Evolutionary conservation across 73 alveolate species (phyloP).

Genomic region (Blepharisma stoltei): DNA sequence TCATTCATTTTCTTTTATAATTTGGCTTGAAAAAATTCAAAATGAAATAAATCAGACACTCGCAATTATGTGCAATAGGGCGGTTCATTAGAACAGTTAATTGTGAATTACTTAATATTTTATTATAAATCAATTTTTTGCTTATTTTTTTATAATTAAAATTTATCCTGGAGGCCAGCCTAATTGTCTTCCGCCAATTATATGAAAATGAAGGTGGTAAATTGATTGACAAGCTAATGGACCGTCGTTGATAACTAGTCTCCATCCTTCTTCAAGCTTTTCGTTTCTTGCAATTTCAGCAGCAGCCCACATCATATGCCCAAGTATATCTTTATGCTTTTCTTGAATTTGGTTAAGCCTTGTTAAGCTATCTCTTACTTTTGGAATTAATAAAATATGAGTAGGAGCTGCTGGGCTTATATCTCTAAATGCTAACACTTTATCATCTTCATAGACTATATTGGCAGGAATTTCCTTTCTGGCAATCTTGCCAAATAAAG

Average conservation of each 20-base stretch:
- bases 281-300: slow-evolving; percentile 70
- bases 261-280: slow-evolving; percentile 82
- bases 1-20: no score
- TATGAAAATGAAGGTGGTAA: slow-evolving; percentile 91
- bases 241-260: slow-evolving; percentile 87
- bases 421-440: slow-evolving; percentile 80
- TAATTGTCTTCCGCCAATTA: slow-evolving; percentile 93
- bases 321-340: slow-evolving; percentile 67
- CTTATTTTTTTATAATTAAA: not conserved
- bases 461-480: slow-evolving; percentile 86
- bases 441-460: slow-evolving; percentile 86
- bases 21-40: no score
- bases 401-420: slow-evolving; percentile 80
- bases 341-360: slow-evolving; percentile 66
- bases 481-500: slow-evolving; percentile 91
- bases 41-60: no score
- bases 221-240: slow-evolving; percentile 88
- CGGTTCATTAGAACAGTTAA: no score
- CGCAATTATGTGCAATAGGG: no score
- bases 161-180: slow-evolving; percentile 92
- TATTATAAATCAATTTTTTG: no score
- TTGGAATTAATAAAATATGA: slow-evolving; percentile 88
- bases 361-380: slow-evolving; percentile 73
- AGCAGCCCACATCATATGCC: slow-evolving; percentile 77
- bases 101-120: no score